phyloP scores from a whole-genome alignment of 1,284 basidiomycete genomes.

The Melanopsichium pennsylvanicum region DNA sequence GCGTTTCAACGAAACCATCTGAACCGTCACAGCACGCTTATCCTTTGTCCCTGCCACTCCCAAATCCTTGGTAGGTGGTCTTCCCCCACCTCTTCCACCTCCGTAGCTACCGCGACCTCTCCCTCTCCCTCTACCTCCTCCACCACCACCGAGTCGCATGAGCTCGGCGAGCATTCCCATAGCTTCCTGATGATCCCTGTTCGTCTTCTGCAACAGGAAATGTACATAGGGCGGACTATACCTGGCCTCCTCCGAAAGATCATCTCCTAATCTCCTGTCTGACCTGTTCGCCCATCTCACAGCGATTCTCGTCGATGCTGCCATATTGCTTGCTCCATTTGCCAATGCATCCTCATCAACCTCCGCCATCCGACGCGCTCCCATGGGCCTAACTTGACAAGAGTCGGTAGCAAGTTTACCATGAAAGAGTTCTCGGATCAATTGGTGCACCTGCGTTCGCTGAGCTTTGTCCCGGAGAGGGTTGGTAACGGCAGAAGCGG shows the following conservation, averaged over 20 bases:
- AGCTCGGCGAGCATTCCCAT: slow-evolving; percentile 75
- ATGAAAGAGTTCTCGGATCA: slow-evolving; percentile 79
- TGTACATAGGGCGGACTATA: slow-evolving; percentile 80
- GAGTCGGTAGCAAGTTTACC: slow-evolving; percentile 82
- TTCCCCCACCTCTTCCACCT: slow-evolving; percentile 17
- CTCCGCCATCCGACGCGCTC: slow-evolving; percentile 10
- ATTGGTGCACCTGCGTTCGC: slow-evolving; percentile 82
- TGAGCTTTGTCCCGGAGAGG: slow-evolving; percentile 81
- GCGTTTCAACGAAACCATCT: slow-evolving; percentile 84
- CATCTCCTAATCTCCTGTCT: slow-evolving; percentile 64
- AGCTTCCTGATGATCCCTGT: slow-evolving; percentile 95
- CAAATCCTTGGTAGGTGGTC: slow-evolving; percentile 70
- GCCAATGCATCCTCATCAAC: slow-evolving; percentile 39
- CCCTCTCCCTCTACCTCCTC: slow-evolving; percentile 26
- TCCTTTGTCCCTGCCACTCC: slow-evolving; percentile 96
- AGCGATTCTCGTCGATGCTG: slow-evolving; percentile 70
- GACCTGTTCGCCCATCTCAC: slow-evolving; percentile 74
- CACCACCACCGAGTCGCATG: slow-evolving; percentile 65
- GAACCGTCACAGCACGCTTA: slow-evolving; percentile 94
- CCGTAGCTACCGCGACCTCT: slow-evolving; percentile 30
- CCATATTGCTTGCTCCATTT: slow-evolving; percentile 2
- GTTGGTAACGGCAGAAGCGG: slow-evolving; percentile 68
- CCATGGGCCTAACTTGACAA: slow-evolving; percentile 56
- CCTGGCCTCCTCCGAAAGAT: slow-evolving; percentile 68
- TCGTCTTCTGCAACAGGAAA: slow-evolving; percentile 96